Evolutionary conservation across 495 filamentous ascomycete species (phyloP).

Genomic region (Acidiella bohemica): DNA sequence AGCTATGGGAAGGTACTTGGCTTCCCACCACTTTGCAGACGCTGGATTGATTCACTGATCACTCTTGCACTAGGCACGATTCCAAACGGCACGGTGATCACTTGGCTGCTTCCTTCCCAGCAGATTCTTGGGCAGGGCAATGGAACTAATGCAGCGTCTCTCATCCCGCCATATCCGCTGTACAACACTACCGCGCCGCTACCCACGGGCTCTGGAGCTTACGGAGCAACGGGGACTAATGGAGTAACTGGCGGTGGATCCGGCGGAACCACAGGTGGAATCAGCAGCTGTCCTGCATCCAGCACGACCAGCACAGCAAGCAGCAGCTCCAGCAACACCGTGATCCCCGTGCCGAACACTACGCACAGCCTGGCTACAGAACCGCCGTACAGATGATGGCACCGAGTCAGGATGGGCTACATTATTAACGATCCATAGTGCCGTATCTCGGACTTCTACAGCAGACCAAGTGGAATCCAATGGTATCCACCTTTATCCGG

Average conservation of each 20-base stretch:
- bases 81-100: conserved; percentile 5
- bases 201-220: neutral
- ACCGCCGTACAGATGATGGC: too few species aligned
- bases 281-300: neutral
- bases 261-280: neutral
- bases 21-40: too few species aligned
- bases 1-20: conserved; percentile 13
- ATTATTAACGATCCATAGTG: too few species aligned
- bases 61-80: too few species aligned
- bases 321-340: conserved; percentile 3
- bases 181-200: neutral
- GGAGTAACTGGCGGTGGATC: neutral
- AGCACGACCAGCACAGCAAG: conserved; percentile 1
- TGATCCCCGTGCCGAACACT: conserved; percentile 11
- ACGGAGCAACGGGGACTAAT: too few species aligned
- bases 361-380: too few species aligned
- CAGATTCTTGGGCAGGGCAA: conserved; percentile 7
- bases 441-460: too few species aligned
- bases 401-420: too few species aligned
- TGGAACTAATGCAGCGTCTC: neutral
- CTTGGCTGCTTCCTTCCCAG: conserved; percentile 12
- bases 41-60: too few species aligned
- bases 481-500: too few species aligned
- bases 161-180: conserved; percentile 4
- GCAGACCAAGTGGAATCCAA: too few species aligned